phyloP scores from a whole-genome alignment of 305 asterid species.

The Rubia balearica region DNA sequence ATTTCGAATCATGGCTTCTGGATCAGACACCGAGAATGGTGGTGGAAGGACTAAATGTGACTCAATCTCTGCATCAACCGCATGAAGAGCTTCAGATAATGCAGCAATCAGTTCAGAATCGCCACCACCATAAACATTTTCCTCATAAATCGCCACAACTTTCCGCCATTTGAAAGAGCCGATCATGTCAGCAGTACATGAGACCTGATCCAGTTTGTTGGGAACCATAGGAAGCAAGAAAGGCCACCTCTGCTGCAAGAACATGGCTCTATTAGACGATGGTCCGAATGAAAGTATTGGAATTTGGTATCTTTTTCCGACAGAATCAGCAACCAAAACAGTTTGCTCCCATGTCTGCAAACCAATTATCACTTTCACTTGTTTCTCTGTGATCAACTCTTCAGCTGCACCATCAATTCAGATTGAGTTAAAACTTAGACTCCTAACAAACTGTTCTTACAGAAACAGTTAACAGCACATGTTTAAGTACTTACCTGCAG shows the following conservation, averaged over 20 bases:
- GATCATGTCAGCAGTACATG: constrained; percentile 23
- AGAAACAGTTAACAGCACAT: background rate
- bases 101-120: constrained; percentile 25
- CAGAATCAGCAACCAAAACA: constrained; percentile 27
- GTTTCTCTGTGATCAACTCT: constrained; percentile 21
- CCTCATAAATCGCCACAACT: constrained; percentile 28
- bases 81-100: constrained; percentile 25
- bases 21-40: constrained; percentile 21
- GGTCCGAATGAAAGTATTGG: constrained; percentile 31
- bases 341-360: constrained; percentile 36
- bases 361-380: constrained; percentile 31
- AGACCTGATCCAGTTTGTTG: constrained; percentile 22
- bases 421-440: background rate
- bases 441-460: background rate
- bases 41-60: constrained; percentile 24
- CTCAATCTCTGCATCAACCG: constrained; percentile 28
- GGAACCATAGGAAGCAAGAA: constrained; percentile 31
- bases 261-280: constrained; percentile 12
- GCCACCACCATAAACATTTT: constrained; percentile 21
- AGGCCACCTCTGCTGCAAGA: constrained; percentile 32
- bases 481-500: constrained; percentile 19
- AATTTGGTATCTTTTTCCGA: constrained; percentile 25
- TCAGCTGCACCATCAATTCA: constrained; percentile 28
- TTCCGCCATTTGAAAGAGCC: constrained; percentile 29
- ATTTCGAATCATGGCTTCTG: constrained; percentile 19